Conservation (phyloP, 306 rosid species). For the Nissolia schottii region DNA sequence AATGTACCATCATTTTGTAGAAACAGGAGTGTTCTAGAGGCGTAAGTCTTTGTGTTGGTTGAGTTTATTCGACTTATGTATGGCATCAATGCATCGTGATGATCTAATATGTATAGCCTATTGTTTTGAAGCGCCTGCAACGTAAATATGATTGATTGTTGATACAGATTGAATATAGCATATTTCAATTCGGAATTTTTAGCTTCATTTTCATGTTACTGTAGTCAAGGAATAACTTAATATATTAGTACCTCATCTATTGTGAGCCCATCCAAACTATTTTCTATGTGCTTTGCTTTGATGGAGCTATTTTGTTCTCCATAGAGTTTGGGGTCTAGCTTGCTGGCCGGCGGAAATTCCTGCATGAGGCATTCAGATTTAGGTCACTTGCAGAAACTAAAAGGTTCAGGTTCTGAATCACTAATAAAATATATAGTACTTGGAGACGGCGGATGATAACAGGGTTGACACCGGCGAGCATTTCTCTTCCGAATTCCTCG, state of each 20-base stretch:
- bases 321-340: constrained; percentile 50
- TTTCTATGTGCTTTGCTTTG: constrained; percentile 48
- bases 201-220: neutral
- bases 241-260: constrained; percentile 45
- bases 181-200: neutral
- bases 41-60: constrained; percentile 74
- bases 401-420: neutral
- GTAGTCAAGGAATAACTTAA: neutral
- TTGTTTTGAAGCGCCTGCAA: constrained; percentile 61
- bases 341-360: constrained; percentile 89
- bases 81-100: constrained; percentile 82
- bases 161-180: neutral
- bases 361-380: constrained; percentile 25
- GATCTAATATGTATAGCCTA: constrained; percentile 72
- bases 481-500: constrained; percentile 85
- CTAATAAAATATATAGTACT: constrained; percentile 31
- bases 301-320: constrained; percentile 80
- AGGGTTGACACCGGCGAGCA: constrained; percentile 96
- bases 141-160: neutral
- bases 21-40: constrained; percentile 70
- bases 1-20: constrained; percentile 75
- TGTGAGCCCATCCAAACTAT: constrained; percentile 56
- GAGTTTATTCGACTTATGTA: constrained; percentile 76
- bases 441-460: constrained; percentile 66
- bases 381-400: neutral